phyloP scores from a whole-genome alignment of 163 green algal genomes.

The Picocystis sp. region DNA sequence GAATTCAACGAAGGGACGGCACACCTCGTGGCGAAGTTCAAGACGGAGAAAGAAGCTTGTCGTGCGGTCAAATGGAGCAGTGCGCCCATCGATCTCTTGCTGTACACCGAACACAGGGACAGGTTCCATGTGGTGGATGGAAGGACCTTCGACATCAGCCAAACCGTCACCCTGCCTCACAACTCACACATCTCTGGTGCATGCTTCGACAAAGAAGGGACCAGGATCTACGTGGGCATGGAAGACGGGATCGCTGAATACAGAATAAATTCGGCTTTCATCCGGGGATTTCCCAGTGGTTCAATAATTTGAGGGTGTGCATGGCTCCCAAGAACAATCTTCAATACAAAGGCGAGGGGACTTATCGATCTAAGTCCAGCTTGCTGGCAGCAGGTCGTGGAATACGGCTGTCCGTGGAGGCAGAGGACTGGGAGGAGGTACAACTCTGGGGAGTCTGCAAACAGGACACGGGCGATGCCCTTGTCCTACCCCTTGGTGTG shows the following conservation, averaged over 20 bases:
- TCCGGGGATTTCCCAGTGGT: slow-evolving; percentile 1
- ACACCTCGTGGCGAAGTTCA: slow-evolving; percentile 11
- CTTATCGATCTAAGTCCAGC: no score
- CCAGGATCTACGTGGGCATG: slow-evolving; percentile 4
- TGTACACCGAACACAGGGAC: slow-evolving; percentile 41
- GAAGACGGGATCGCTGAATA: slow-evolving; percentile 1
- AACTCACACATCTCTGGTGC: slow-evolving; percentile 3
- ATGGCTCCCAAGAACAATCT: no score
- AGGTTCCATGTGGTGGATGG: slow-evolving; percentile 12
- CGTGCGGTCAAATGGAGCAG: slow-evolving; percentile 46
- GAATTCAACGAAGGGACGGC: slow-evolving; percentile 25
- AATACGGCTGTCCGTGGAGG: no score
- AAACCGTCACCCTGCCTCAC: background rate
- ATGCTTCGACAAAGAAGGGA: slow-evolving; percentile 5
- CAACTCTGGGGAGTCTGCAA: no score
- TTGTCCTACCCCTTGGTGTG: no score
- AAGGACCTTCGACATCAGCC: slow-evolving; percentile 2
- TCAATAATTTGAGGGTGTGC: background rate
- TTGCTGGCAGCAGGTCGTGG: no score
- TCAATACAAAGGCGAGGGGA: no score
- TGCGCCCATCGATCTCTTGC: slow-evolving; percentile 43
- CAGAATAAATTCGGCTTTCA: slow-evolving; percentile 1
- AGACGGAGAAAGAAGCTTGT: slow-evolving; percentile 12
- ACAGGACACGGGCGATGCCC: no score
- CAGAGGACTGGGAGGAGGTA: no score